Percentiles rank a stretch among this genome's conserved stretches.
Conservation (phyloP, 352 stramenopile genomes). For the Phytophthora colocasiae region DNA sequence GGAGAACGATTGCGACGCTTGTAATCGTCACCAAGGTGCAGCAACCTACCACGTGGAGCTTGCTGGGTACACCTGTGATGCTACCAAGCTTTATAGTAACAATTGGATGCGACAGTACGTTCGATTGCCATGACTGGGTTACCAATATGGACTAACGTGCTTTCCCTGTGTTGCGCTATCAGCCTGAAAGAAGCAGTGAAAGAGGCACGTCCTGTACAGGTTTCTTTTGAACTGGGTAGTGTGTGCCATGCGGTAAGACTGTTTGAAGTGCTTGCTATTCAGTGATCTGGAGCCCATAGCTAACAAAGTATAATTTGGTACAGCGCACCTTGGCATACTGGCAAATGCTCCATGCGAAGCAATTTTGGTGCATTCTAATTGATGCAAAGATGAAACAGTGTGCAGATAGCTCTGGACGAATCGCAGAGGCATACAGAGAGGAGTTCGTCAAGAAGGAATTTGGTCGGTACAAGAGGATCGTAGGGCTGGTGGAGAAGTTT, state of each 20-base stretch:
- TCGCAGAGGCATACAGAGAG: slow-evolving; percentile 44
- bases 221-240: slow-evolving; percentile 77
- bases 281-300: not conserved
- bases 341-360: slow-evolving; percentile 84
- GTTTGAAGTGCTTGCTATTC: not conserved
- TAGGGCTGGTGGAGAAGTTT: slow-evolving; percentile 72
- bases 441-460: slow-evolving; percentile 73
- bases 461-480: slow-evolving; percentile 75
- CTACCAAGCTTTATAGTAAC: slow-evolving; percentile 65
- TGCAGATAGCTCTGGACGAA: slow-evolving; percentile 52
- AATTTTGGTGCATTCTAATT: slow-evolving; percentile 79
- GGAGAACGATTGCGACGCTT: slow-evolving; percentile 73
- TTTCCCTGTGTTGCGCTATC: not conserved
- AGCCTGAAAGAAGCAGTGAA: slow-evolving; percentile 51
- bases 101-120: slow-evolving; percentile 72
- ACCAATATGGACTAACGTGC: slow-evolving; percentile 6
- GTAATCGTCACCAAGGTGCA: slow-evolving; percentile 72
- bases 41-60: slow-evolving; percentile 67
- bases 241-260: slow-evolving; percentile 77
- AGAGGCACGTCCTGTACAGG: slow-evolving; percentile 35
- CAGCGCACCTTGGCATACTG: slow-evolving; percentile 81
- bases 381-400: slow-evolving; percentile 62
- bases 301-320: slow-evolving; percentile 5
- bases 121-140: not conserved
- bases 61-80: slow-evolving; percentile 66